Base-by-base conservation (phyloP, 768 basidiomycete species). In the Rhodotorula kratochvilovae region DNA sequence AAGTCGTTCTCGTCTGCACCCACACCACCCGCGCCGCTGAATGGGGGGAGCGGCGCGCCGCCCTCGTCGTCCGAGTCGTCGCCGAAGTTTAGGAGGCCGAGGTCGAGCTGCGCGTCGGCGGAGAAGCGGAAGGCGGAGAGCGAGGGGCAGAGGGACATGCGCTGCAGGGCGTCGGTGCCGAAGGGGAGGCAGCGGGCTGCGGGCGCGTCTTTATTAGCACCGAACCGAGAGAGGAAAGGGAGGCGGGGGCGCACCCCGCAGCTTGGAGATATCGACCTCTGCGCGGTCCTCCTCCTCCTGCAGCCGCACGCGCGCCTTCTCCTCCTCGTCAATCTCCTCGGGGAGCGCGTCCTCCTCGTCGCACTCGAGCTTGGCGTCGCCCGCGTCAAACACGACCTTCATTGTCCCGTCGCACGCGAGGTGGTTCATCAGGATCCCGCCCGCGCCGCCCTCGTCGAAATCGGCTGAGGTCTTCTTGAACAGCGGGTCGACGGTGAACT, bases 391-490 rank as follows among this genome's bases (percentile, higher is more conserved):
- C 36, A 98, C 90, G 61, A 99, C 90, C 69, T 92, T 84, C 79
- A 97, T 84, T 51, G 86, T 87, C 7, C 90, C 89, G 68, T 94
- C 91, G 27, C 85, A 85, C 5, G 90, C 90, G 2, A 99, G 84
- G 78, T 99, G 96, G 78, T 99, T 98, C 94, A 98, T 95, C 43
- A 99, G 82, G 58, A 99, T 81, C 19, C 96, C 96, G 70, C 91
- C 88, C 0, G 96, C 96, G 59, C 96, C 95, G 53, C 94, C 96
- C 80, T 99, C 96, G 79, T 99, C 96, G 77, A 99, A 98, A 79
- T 99, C 96, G 33, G 91, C 95, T 77, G 89, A 91, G 4, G 96
- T 98, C 84, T 99, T 99, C 82, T 86, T 90, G 83, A 99, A 99
- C 45, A 99, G 84, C 3, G 96, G 96, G 79, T 99, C 96, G 39